Base-by-base conservation (phyloP, 2,329 filamentous ascomycete species). In the Knoxdaviesia capensis region DNA sequence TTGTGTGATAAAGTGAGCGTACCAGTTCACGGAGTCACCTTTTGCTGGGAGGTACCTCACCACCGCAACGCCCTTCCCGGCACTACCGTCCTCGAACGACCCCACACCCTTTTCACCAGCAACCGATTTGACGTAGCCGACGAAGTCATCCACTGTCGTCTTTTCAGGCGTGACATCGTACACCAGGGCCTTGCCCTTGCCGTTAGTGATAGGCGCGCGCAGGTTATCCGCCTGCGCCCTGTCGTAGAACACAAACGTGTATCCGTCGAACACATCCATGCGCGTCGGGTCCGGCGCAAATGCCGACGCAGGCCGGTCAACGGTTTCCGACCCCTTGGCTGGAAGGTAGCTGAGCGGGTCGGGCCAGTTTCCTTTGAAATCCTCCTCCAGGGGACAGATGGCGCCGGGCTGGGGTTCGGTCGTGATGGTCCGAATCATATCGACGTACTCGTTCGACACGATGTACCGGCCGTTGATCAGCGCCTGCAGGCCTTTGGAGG, bases 211-310 rank as follows among this genome's bases (percentile, higher is more conserved):
- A 0, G 80, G 76, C 0, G 76, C 74, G 37, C 82, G 62, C 5
- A 98, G 63, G 47, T 71, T 84, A 6, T 83, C 74, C 55, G 77
- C 85, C 55, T 96, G 88, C 3, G 64, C 64, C 42, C 70, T 58
- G 42, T 87, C 77, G 48, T 87, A 79, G 52, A 96, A 94, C 4
- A 98, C 66, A 53, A 96, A 94, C 0, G 79, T 88, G 52, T 87
- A 90, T 3, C 82, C 83, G 7, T 82, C 74, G 49, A 98, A 96
- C 1, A 98, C 66, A 31, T 77, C 74, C 6, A 64, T 62, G 20
- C 90, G 71, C 10, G 61, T 58, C 0, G 64, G 48, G 47, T 88
- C 73, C 0, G 90, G 88, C 6, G 68, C 65, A 53, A 93, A 88
- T 8, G 75, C 70, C n/a, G 73, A 69, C 7, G 72, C 64, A 0